Evolutionary conservation across 768 basidiomycete species (phyloP), one percentile per base, ranked within the genome.

Genomic region (Suillus lakei): DNA sequence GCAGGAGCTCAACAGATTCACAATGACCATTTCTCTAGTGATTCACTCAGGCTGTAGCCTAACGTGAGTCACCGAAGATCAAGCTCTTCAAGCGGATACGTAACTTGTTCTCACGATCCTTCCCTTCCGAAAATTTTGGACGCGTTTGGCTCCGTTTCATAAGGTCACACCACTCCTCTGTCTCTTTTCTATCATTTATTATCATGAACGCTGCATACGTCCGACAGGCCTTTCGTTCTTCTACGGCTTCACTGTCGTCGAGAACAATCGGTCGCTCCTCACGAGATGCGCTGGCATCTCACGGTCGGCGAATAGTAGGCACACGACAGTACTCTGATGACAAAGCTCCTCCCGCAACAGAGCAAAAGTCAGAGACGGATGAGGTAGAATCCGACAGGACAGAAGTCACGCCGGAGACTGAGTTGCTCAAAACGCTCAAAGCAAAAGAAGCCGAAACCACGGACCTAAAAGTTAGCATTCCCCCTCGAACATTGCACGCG

Each of bases 391-490:
- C 51, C n/a, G 69, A 68, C 8, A 46, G 60, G 26, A 62, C 75
- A 61, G 70, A 73, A 26, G 64, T 68, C 62, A 77, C 82, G 63
- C 69, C 80, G 30, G 76, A 81, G 59, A 71, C 77, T 26, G 82
- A 83, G 62, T 62, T 78, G 28, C 72, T 77, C 48, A 68, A 76
- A 67, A 90, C 91, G 74, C 82, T 97, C 64, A 90, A 94, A 81
- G 88, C 88, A 68, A 92, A 95, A 76, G 89, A 93, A 75, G 85
- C 82, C 30, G 91, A 92, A 74, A 88, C 90, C n/a, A 80, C 85
- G n/a, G 95, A 95, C 77, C 82, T 95, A 66, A 93, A 89, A 67
- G 94, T 95, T 72, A 70, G 91, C 81, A 43, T 21, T 41, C 28
- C n/a, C 1, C 10, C 30, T 62, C 61, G 30, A 32, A 34, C 61